Conservation (phyloP, 2,329 filamentous ascomycete genomes). For the Pseudogymnoascus sp. region DNA sequence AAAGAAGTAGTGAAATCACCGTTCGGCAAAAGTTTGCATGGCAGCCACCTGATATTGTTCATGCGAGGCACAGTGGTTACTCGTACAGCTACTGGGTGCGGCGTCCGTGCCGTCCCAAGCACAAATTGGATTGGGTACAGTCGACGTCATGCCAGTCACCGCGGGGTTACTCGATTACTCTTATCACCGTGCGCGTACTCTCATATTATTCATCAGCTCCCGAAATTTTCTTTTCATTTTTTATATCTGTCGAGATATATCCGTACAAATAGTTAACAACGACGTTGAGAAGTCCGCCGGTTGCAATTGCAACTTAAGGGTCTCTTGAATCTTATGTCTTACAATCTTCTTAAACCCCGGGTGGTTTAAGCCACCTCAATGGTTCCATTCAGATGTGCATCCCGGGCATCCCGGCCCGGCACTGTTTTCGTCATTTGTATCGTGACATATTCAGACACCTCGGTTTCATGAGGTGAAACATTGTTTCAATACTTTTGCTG, state of each 20-base stretch:
- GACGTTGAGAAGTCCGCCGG: background rate
- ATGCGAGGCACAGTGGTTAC: background rate
- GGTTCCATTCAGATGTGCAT: background rate
- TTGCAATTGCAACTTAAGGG: slow-evolving; percentile 7
- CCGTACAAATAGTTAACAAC: background rate
- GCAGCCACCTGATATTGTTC: background rate
- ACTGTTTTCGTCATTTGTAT: slow-evolving; percentile 4
- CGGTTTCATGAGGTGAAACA: slow-evolving; percentile 11
- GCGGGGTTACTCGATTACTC: background rate
- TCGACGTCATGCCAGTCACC: slow-evolving; percentile 1
- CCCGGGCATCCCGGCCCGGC: background rate
- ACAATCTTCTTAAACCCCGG: background rate
- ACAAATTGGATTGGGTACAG: background rate
- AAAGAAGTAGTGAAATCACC: background rate
- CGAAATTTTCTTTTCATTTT: background rate
- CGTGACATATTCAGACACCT: slow-evolving; percentile 6
- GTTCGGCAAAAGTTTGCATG: slow-evolving; percentile 5
- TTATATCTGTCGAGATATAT: background rate
- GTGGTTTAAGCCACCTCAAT: slow-evolving; percentile 6
- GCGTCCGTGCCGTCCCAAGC: background rate
- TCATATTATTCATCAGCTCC: background rate
- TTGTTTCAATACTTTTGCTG: slow-evolving; percentile 8
- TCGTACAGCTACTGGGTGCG: slow-evolving; percentile 4
- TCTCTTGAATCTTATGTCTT: slow-evolving; percentile 1
- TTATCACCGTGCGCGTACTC: slow-evolving; percentile 1